phyloP scores from a whole-genome alignment of 2,329 filamentous ascomycete species.

The Knufia petricola region DNA sequence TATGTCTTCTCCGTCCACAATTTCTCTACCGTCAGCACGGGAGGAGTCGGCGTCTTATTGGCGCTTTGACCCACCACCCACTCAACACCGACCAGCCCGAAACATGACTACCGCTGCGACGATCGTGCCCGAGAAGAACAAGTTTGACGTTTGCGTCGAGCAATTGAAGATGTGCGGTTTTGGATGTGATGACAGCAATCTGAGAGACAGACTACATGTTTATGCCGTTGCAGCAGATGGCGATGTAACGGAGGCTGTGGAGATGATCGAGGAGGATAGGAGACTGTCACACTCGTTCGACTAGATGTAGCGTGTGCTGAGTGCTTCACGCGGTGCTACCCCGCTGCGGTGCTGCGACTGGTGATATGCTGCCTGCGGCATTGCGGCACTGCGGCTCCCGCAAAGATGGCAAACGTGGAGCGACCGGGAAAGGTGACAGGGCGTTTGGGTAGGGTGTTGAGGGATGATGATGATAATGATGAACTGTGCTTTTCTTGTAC shows the following conservation, averaged over 20 bases:
- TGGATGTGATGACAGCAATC: constrained; percentile 28
- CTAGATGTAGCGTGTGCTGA: not conserved
- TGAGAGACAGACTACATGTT: constrained; percentile 31
- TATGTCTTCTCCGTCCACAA: too few species aligned
- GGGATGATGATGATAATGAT: not conserved
- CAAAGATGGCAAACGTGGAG: not conserved
- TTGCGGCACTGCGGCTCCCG: too few species aligned
- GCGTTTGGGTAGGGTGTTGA: not conserved
- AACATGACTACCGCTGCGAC: too few species aligned
- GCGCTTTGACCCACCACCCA: not conserved
- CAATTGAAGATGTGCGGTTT: constrained; percentile 35
- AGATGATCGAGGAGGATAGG: constrained; percentile 42
- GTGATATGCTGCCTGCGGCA: too few species aligned
- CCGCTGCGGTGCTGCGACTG: too few species aligned
- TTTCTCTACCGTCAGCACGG: too few species aligned
- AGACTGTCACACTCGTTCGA: constrained; percentile 22
- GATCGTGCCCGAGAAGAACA: not conserved
- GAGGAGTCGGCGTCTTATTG: too few species aligned
- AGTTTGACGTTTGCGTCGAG: constrained; percentile 29
- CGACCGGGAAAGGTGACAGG: not conserved
- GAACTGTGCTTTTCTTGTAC: too few species aligned
- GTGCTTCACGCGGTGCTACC: too few species aligned
- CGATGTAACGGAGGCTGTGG: constrained; percentile 36
- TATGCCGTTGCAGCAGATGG: constrained; percentile 38
- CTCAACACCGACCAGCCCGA: too few species aligned